phyloP scores from a whole-genome alignment of 2,329 filamentous ascomycete species.

The Aspergillus caelatus region DNA sequence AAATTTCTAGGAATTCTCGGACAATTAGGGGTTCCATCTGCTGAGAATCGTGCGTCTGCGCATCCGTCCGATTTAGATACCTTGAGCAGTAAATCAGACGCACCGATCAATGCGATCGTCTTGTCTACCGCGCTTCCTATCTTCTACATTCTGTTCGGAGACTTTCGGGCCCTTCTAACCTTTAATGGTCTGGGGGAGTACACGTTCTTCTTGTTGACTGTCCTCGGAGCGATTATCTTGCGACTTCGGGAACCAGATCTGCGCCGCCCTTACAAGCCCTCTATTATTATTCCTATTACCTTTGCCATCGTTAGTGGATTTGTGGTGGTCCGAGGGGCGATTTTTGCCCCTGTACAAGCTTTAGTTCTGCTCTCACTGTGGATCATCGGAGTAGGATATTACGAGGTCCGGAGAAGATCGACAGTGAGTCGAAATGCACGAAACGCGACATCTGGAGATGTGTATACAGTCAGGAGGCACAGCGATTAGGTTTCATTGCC shows the following conservation, averaged over 20 bases:
- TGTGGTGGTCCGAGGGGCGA: constrained; percentile 14
- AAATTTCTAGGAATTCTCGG: constrained; percentile 16
- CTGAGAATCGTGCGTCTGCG: not conserved
- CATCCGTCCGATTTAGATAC: not conserved
- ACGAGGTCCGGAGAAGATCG: constrained; percentile 11
- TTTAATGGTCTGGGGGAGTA: constrained; percentile 24
- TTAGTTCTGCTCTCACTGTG: constrained; percentile 15
- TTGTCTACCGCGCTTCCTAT: constrained; percentile 16
- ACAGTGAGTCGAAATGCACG: too few relatives aligned
- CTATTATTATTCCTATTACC: constrained; percentile 9
- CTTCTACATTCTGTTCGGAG: constrained; percentile 19
- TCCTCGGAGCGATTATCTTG: constrained; percentile 18
- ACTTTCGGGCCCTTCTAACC: constrained; percentile 21
- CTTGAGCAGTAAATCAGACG: constrained; percentile 10
- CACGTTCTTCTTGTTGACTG: constrained; percentile 21
- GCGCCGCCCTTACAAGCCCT: constrained; percentile 19
- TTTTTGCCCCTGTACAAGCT: constrained; percentile 19
- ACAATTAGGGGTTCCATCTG: not conserved
- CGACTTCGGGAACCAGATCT: constrained; percentile 18
- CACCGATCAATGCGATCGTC: constrained; percentile 20
- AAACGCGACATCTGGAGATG: not conserved
- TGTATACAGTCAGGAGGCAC: not conserved
- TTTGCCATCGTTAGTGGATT: constrained; percentile 20
- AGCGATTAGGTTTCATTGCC: not conserved
- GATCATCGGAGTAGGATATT: constrained; percentile 14